Evolutionary conservation across 805 yeast species (phyloP).

Genomic region (Candida boidinii): DNA sequence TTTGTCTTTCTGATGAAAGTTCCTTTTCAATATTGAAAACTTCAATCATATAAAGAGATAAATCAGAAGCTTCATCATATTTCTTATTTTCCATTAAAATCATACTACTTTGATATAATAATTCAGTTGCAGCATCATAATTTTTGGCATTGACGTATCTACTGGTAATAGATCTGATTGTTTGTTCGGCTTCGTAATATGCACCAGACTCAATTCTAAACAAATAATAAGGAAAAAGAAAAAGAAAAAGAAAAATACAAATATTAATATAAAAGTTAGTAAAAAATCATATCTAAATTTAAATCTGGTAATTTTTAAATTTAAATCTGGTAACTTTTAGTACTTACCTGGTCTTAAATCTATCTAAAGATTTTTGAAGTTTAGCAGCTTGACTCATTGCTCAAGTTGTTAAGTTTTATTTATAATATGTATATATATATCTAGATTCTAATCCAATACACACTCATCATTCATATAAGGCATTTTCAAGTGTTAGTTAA

Average conservation of each 20-base stretch:
- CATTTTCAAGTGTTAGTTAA: no score
- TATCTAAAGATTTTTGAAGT: conserved; percentile 48
- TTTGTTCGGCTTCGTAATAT: conserved; percentile 94
- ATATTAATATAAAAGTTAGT: neutral
- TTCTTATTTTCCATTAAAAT: conserved; percentile 62
- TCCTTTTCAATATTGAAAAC: conserved; percentile 45
- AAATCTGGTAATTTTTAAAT: neutral
- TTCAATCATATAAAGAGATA: conserved; percentile 63
- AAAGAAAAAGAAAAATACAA: no score
- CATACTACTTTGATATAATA: conserved; percentile 63
- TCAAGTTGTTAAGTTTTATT: no score
- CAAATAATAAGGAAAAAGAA: no score
- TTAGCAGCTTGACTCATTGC: no score
- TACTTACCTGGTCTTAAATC: conserved; percentile 44
- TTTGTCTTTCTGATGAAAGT: conserved; percentile 10
- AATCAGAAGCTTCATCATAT: conserved; percentile 75
- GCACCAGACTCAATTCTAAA: conserved; percentile 60
- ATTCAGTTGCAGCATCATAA: conserved; percentile 62
- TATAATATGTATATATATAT: no score
- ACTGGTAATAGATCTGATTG: conserved; percentile 81
- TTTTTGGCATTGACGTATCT: conserved; percentile 67
- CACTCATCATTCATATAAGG: no score
- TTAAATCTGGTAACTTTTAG: neutral
- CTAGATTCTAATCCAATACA: no score
- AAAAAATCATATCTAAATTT: neutral